Percentiles rank a stretch among this genome's conserved stretches.
phyloP scores from a whole-genome alignment of 495 filamentous ascomycete species.

The Articulospora tetracladia region DNA sequence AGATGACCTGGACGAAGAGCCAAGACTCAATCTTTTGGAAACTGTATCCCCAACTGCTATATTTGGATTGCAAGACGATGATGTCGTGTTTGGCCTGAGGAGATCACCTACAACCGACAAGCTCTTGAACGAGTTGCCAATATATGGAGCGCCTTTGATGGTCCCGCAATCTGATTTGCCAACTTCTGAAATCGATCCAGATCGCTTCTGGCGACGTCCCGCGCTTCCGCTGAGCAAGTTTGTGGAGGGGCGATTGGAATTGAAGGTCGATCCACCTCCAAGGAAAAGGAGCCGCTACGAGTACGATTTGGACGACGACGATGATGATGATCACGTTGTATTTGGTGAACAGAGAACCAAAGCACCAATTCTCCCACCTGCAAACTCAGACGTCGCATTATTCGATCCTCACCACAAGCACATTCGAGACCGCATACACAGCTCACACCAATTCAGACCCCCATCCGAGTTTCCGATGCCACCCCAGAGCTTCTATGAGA shows the following conservation, averaged over 20 bases:
- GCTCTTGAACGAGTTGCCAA: constrained; percentile 78
- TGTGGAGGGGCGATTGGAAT: constrained; percentile 72
- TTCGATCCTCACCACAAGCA: constrained; percentile 88
- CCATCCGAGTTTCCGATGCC: constrained; percentile 89
- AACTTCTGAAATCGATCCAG: constrained; percentile 53
- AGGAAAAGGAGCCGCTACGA: constrained; percentile 76
- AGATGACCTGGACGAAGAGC: constrained; percentile 42
- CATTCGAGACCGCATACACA: constrained; percentile 85
- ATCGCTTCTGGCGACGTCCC: constrained; percentile 68
- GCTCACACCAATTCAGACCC: constrained; percentile 90
- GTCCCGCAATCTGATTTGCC: constrained; percentile 52
- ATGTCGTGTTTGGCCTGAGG: constrained; percentile 74
- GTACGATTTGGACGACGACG: constrained; percentile 65
- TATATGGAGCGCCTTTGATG: constrained; percentile 65
- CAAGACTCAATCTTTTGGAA: constrained; percentile 36
- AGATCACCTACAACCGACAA: constrained; percentile 74
- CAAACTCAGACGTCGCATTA: constrained; percentile 74
- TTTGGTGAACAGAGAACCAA: constrained; percentile 40
- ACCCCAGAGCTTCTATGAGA: constrained; percentile 82
- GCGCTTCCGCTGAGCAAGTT: constrained; percentile 86
- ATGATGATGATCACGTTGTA: constrained; percentile 48
- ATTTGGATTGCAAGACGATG: constrained; percentile 76
- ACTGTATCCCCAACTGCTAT: constrained; percentile 67
- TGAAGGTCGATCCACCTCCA: constrained; percentile 61
- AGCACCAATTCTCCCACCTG: constrained; percentile 53